These are phyloP conservation scores for Elongisporangium prolatum DNA, from an alignment of 352 stramenopile species.

Conservation along the genomic window DNA sequence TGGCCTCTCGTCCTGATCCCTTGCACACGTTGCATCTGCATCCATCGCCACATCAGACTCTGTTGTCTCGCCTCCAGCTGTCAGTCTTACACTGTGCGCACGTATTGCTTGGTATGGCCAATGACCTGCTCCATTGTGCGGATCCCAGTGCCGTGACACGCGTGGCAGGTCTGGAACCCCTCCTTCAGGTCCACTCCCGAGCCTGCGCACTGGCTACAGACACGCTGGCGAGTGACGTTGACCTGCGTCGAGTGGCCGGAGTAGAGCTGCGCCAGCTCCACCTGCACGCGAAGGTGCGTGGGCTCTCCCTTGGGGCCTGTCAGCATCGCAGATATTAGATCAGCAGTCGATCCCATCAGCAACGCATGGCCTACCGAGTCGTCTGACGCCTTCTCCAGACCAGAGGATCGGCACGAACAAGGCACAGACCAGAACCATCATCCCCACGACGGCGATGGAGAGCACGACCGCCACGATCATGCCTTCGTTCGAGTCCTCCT, in stretches of 20 bases:
- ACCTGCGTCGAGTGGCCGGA: conserved; percentile 17
- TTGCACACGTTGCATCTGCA: conserved; percentile 34
- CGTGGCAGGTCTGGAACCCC: conserved; percentile 38
- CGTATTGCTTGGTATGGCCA: conserved; percentile 32
- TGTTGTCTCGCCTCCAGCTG: not conserved
- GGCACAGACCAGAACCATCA: not conserved
- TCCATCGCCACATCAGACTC: not conserved
- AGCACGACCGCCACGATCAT: not conserved
- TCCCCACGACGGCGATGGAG: not conserved
- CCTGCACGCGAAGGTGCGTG: conserved; percentile 25
- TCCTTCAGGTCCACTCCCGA: conserved; percentile 24
- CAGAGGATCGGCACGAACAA: not conserved
- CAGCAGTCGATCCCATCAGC: not conserved
- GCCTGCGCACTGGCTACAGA: conserved; percentile 37
- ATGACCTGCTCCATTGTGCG: conserved; percentile 28
- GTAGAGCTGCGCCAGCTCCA: conserved; percentile 35
- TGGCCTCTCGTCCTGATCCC: conserved; percentile 26
- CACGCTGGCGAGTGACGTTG: conserved; percentile 13
- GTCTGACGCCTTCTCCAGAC: not conserved
- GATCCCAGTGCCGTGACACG: conserved; percentile 28
- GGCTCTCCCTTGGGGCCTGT: conserved; percentile 22
- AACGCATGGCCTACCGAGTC: not conserved
- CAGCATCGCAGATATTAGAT: not conserved
- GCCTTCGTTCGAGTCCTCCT: not conserved
- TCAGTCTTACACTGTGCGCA: conserved; percentile 20